These are phyloP conservation scores for Xylaria hypoxylon DNA, from an alignment of 2,329 filamentous ascomycete genomes.

Conservation along the genomic window DNA sequence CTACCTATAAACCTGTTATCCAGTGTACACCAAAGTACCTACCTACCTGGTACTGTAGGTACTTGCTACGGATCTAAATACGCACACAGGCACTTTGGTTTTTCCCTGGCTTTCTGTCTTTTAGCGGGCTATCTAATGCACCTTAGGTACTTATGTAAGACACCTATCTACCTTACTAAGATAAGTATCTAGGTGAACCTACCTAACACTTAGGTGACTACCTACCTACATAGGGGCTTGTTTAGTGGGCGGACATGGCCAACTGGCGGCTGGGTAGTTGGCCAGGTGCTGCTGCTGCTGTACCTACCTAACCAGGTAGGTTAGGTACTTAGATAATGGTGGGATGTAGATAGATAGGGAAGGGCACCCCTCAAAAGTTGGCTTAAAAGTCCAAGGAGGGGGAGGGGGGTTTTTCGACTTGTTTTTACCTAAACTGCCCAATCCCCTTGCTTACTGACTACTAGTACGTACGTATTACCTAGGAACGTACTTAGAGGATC, in stretches of 20 bases:
- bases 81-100: slow-evolving; percentile 9
- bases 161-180: neutral
- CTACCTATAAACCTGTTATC: too few species aligned
- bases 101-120: neutral
- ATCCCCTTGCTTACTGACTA: slow-evolving; percentile 3
- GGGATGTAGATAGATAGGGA: neutral
- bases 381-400: neutral
- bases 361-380: slow-evolving; percentile 2
- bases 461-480: neutral
- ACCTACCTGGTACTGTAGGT: neutral
- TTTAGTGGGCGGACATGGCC: slow-evolving; percentile 3
- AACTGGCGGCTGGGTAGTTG: slow-evolving; percentile 15
- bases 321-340: neutral
- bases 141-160: too few species aligned
- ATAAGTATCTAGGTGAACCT: too few species aligned
- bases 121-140: neutral
- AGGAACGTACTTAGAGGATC: neutral
- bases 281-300: neutral
- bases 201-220: neutral
- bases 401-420: slow-evolving; percentile 13
- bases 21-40: neutral
- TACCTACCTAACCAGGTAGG: neutral
- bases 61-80: neutral
- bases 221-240: slow-evolving; percentile 2
- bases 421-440: slow-evolving; percentile 4